Conservation (phyloP, 257 asterid species). For the Solanum chaucha region DNA sequence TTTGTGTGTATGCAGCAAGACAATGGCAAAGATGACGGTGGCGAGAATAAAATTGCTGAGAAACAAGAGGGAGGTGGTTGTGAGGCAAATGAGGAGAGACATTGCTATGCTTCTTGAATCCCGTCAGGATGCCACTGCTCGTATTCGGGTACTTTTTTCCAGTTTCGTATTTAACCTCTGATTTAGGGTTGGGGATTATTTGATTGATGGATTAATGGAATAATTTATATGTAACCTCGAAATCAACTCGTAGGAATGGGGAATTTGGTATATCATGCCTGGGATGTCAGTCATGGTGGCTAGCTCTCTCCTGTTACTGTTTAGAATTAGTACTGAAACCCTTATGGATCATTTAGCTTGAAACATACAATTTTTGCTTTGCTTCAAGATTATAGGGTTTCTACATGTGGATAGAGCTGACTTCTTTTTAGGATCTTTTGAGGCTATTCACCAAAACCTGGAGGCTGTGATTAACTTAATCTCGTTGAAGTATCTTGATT, state of each 20-base stretch:
- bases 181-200: background rate
- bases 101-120: conserved; percentile 88
- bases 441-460: background rate
- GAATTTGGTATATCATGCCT: background rate
- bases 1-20: conserved; percentile 40
- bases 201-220: background rate
- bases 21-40: conserved; percentile 94
- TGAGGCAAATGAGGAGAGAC: conserved; percentile 95
- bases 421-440: background rate
- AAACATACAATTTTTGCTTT: background rate
- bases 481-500: background rate
- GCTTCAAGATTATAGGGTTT: background rate
- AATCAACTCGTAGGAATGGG: background rate
- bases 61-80: conserved; percentile 91
- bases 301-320: background rate
- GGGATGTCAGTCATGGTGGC: background rate
- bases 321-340: background rate
- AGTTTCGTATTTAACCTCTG: background rate
- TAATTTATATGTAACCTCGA: background rate
- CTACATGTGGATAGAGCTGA: background rate
- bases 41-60: conserved; percentile 91
- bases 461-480: background rate
- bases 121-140: conserved; percentile 87
- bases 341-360: background rate
- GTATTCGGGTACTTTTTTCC: conserved; percentile 46